Percentiles rank a stretch among this genome's conserved stretches.
Conservation (phyloP, 768 basidiomycete genomes). For the Mycena vulgaris region DNA sequence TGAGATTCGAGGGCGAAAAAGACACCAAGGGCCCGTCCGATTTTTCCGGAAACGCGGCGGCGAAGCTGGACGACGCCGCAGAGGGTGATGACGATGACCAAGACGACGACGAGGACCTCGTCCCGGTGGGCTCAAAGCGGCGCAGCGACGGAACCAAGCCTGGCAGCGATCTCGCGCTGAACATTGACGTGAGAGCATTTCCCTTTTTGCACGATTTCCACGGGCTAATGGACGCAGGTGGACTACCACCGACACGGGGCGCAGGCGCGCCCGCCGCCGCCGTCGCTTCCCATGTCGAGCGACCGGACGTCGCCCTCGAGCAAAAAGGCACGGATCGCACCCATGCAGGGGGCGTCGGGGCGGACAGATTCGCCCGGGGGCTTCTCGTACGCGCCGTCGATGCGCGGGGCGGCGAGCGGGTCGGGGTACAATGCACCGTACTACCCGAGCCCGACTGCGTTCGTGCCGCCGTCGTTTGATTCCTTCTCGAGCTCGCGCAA, state of each 20-base stretch:
- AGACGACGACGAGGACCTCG: constrained; percentile 47
- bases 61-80: constrained; percentile 47
- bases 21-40: constrained; percentile 54
- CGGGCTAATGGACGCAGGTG: neutral
- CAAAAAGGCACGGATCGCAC: constrained; percentile 37
- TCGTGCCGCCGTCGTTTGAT: constrained; percentile 29
- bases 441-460: constrained; percentile 23
- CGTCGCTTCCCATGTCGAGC: constrained; percentile 33
- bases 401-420: constrained; percentile 31
- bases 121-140: constrained; percentile 31
- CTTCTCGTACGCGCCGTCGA: constrained; percentile 35
- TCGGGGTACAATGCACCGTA: constrained; percentile 28
- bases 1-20: constrained; percentile 59
- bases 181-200: constrained; percentile 31
- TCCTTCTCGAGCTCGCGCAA: constrained; percentile 20
- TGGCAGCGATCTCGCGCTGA: constrained; percentile 21
- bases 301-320: constrained; percentile 36
- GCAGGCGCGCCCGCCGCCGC: constrained; percentile 23
- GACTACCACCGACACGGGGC: constrained; percentile 29
- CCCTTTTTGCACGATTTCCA: no score
- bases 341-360: constrained; percentile 29
- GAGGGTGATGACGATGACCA: constrained; percentile 48
- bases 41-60: constrained; percentile 47
- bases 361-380: constrained; percentile 18
- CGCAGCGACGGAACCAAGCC: constrained; percentile 27